phyloP scores from a whole-genome alignment of 345 rosid species.

The Jatropha curcas region DNA sequence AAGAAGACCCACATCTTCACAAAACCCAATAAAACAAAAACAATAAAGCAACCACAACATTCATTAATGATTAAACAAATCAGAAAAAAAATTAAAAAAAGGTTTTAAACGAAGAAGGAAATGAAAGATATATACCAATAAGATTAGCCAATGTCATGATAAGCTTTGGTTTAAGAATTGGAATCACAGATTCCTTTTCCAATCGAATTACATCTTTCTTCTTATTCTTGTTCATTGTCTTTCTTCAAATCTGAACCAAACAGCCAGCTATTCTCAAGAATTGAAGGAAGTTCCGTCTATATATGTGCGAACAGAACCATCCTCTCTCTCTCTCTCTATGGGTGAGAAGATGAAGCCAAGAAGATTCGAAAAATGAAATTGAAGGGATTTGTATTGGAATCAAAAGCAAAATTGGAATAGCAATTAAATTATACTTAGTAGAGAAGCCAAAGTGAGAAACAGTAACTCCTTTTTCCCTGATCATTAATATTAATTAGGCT shows the following conservation, averaged over 20 bases:
- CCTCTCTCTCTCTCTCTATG: not conserved
- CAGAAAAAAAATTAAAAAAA: not conserved
- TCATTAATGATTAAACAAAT: too few relatives aligned
- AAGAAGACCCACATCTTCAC: not conserved
- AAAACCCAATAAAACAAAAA: not conserved
- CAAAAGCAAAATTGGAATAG: not conserved
- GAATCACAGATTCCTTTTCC: constrained; percentile 92
- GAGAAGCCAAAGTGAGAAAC: not conserved
- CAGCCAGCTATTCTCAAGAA: not conserved
- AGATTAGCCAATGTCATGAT: constrained; percentile 93
- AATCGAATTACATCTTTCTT: constrained; percentile 71
- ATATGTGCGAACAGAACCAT: not conserved
- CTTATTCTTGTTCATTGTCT: constrained; percentile 23
- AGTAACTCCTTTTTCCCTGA: not conserved
- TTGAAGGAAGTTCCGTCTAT: not conserved
- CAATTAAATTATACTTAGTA: not conserved
- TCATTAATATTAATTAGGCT: not conserved
- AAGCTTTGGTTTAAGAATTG: constrained; percentile 86
- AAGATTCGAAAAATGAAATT: constrained; percentile 21
- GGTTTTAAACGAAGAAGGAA: not conserved
- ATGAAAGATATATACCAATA: constrained; percentile 55
- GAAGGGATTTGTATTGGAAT: constrained; percentile 12
- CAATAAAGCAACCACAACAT: not conserved
- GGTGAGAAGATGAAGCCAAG: constrained; percentile 12
- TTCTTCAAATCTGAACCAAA: constrained; percentile 1